A percentile compares a stretch with the other conserved stretches of the same genome.
These are phyloP conservation scores for Fusarium irregulare DNA, from an alignment of 2,329 filamentous ascomycete genomes.

Conservation along the genomic window DNA sequence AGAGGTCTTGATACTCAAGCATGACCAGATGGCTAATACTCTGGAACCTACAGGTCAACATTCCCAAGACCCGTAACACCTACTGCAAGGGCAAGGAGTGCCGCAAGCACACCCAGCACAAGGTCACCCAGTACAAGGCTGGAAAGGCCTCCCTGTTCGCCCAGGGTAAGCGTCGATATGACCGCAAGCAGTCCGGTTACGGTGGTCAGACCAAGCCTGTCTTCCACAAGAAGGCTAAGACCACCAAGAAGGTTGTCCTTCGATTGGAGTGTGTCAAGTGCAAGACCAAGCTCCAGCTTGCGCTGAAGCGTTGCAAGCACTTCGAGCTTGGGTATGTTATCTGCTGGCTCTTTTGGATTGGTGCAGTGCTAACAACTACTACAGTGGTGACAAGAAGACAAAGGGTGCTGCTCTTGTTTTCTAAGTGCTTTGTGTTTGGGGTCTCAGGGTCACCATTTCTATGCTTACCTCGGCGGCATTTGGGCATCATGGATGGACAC, in stretches of 20 bases:
- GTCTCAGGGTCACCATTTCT: constrained; percentile 53
- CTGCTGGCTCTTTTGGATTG: background rate
- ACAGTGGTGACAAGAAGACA: constrained; percentile 99
- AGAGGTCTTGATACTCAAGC: constrained; percentile 21
- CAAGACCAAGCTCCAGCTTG: constrained; percentile 98
- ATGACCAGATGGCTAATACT: constrained; percentile 48
- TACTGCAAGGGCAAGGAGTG: constrained; percentile 98
- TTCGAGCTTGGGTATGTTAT: constrained; percentile 95
- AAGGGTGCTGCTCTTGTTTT: constrained; percentile 99
- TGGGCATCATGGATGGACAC: constrained; percentile 63
- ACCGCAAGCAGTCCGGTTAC: constrained; percentile 99
- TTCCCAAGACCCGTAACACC: constrained; percentile 97
- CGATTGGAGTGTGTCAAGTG: constrained; percentile 96
- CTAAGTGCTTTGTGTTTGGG: constrained; percentile 74
- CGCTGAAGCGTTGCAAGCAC: constrained; percentile 99
- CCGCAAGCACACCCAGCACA: constrained; percentile 91
- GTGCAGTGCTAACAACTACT: constrained; percentile 55
- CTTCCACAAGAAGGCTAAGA: constrained; percentile 99
- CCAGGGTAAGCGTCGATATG: constrained; percentile 99
- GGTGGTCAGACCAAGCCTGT: constrained; percentile 99
- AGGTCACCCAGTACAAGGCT: constrained; percentile 97
- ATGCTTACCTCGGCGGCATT: constrained; percentile 58
- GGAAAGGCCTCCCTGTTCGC: constrained; percentile 96
- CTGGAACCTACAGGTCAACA: constrained; percentile 79
- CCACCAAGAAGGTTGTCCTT: constrained; percentile 99